These are phyloP conservation scores for Phytophthora hybrid DNA, from an alignment of 352 stramenopile genomes.

Conservation along the genomic window DNA sequence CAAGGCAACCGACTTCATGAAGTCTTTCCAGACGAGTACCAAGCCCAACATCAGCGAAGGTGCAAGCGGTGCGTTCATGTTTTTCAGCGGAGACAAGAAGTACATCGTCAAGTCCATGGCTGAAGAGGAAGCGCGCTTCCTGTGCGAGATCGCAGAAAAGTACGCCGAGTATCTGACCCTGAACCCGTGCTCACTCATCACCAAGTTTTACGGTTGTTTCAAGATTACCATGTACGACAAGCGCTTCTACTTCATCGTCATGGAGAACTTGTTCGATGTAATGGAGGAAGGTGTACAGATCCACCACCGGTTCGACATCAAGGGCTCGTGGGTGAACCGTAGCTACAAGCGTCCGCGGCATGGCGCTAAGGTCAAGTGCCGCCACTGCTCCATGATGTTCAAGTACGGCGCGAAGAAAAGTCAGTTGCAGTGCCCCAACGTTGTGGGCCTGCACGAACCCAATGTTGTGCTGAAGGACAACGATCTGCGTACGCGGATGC, in stretches of 20 bases:
- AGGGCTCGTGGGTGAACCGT: conserved; percentile 92
- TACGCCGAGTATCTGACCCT: conserved; percentile 89
- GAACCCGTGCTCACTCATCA: conserved; percentile 82
- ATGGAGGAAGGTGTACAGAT: conserved; percentile 73
- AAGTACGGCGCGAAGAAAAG: conserved; percentile 77
- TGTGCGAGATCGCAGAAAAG: conserved; percentile 85
- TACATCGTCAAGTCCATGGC: conserved; percentile 94
- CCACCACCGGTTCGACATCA: conserved; percentile 92
- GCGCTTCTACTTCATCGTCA: conserved; percentile 93
- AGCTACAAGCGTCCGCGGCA: conserved; percentile 80
- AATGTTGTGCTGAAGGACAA: conserved; percentile 92
- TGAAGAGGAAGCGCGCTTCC: conserved; percentile 81
- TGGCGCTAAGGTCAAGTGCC: conserved; percentile 85
- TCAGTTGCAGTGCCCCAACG: conserved; percentile 78
- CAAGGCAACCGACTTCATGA: conserved; percentile 65
- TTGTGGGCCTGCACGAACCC: conserved; percentile 80
- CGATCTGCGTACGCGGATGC: conserved; percentile 82
- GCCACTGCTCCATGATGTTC: conserved; percentile 89
- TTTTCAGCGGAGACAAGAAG: conserved; percentile 90
- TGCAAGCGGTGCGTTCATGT: conserved; percentile 92
- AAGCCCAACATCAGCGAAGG: conserved; percentile 92
- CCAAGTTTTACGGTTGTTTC: conserved; percentile 92
- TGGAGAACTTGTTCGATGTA: conserved; percentile 92
- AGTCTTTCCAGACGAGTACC: conserved; percentile 83
- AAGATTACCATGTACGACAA: conserved; percentile 92